A percentile compares a stretch with the other conserved stretches of the same genome.
phyloP scores from a whole-genome alignment of 768 basidiomycete genomes.

The Naganishia antarctica region DNA sequence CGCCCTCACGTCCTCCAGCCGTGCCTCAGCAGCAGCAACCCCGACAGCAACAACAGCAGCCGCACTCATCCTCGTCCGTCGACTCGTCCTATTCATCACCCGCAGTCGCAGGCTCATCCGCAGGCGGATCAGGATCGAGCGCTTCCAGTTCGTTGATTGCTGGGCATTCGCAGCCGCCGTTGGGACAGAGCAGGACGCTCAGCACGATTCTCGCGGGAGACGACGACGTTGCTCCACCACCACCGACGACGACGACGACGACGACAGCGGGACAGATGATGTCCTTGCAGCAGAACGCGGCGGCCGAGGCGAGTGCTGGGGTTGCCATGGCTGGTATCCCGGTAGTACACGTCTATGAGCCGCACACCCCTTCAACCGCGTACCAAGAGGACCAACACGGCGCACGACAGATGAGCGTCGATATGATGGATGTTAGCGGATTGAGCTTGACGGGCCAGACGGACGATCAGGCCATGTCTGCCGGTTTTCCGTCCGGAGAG shows the following conservation, averaged over 20 bases:
- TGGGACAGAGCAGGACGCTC: slow-evolving; percentile 13
- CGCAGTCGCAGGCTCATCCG: slow-evolving; percentile 9
- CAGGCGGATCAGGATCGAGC: slow-evolving; percentile 16
- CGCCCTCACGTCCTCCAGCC: neutral
- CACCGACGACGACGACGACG: neutral
- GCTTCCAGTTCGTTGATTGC: neutral
- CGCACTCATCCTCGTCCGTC: neutral
- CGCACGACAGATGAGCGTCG: slow-evolving; percentile 37
- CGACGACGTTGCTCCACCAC: too few species aligned
- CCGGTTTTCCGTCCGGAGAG: slow-evolving; percentile 27
- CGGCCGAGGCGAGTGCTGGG: slow-evolving; percentile 4
- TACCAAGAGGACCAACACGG: neutral
- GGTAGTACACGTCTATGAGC: neutral
- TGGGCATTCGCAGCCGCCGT: neutral
- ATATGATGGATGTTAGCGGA: slow-evolving; percentile 41
- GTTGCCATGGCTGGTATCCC: slow-evolving; percentile 19
- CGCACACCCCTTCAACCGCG: neutral
- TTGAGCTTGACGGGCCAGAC: slow-evolving; percentile 25
- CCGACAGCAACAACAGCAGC: slow-evolving; percentile 17
- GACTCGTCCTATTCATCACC: neutral
- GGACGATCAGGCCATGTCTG: slow-evolving; percentile 11
- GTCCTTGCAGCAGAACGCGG: neutral
- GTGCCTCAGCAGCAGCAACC: slow-evolving; percentile 11
- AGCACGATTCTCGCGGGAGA: slow-evolving; percentile 6
- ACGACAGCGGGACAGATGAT: slow-evolving; percentile 3